Evolutionary conservation across 2,329 filamentous ascomycete species (phyloP).

Genomic region (Pseudocercospora crystallina): DNA sequence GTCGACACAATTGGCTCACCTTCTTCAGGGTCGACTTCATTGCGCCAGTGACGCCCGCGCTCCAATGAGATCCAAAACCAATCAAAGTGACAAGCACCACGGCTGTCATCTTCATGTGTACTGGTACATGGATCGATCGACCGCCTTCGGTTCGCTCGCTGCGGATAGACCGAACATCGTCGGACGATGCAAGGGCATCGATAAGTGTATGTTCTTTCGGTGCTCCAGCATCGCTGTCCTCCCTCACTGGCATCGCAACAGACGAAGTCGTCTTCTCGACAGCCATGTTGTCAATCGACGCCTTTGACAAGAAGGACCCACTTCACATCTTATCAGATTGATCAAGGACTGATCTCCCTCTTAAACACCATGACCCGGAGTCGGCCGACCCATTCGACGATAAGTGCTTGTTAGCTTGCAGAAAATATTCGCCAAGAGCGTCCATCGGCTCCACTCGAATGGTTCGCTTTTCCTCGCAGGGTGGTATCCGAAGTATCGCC

Average conservation of each 20-base stretch:
- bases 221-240: too few relatives aligned
- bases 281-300: too few relatives aligned
- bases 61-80: conserved; percentile 62
- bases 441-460: background rate
- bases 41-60: conserved; percentile 59
- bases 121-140: conserved; percentile 18
- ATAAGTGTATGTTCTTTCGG: conserved; percentile 1
- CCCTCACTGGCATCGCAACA: too few relatives aligned
- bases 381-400: too few relatives aligned
- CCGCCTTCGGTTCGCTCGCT: conserved; percentile 12
- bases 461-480: conserved; percentile 1
- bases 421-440: too few relatives aligned
- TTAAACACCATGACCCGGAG: too few relatives aligned
- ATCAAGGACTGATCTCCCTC: too few relatives aligned
- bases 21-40: conserved; percentile 64
- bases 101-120: conserved; percentile 42
- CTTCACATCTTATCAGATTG: too few relatives aligned
- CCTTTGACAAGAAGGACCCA: too few relatives aligned
- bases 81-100: conserved; percentile 55
- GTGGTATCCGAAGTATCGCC: conserved; percentile 3
- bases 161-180: conserved; percentile 8
- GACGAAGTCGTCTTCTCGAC: too few relatives aligned
- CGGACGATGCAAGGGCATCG: conserved; percentile 1
- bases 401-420: too few relatives aligned
- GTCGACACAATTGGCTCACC: conserved; percentile 14